A percentile compares a stretch with the other conserved stretches of the same genome.
These are phyloP conservation scores for Colletotrichum sojae DNA, from an alignment of 2,329 filamentous ascomycete species.

Conservation along the genomic window DNA sequence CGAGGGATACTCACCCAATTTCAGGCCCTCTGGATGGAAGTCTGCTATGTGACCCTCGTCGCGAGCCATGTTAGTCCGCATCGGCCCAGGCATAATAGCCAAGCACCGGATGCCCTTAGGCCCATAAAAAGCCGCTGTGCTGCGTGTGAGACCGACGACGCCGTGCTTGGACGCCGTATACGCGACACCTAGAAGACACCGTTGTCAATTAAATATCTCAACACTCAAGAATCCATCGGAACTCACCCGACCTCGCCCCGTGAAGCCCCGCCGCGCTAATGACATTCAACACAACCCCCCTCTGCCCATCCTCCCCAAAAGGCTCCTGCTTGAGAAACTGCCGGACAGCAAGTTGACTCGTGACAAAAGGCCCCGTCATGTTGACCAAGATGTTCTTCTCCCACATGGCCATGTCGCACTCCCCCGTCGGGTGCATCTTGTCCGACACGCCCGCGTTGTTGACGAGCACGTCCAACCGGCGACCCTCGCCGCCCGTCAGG, in stretches of 20 bases:
- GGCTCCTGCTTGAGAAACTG: conserved; percentile 59
- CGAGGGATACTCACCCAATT: conserved; percentile 3
- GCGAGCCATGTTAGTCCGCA: conserved; percentile 66
- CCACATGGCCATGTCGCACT: conserved; percentile 62
- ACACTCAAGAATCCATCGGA: rapidly evolving
- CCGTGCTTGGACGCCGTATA: conserved; percentile 70
- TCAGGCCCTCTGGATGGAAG: conserved; percentile 19
- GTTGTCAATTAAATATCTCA: background rate
- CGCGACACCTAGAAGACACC: conserved; percentile 53
- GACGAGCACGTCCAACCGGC: conserved; percentile 64
- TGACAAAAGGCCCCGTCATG: conserved; percentile 67
- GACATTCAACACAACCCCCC: conserved; percentile 44
- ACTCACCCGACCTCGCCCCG: conserved; percentile 22
- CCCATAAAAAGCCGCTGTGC: conserved; percentile 69
- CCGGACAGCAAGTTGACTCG: conserved; percentile 65
- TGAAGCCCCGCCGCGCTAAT: conserved; percentile 16
- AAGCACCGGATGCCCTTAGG: conserved; percentile 61
- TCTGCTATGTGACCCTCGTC: background rate
- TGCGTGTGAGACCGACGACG: conserved; percentile 67
- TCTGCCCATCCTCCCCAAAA: conserved; percentile 32
- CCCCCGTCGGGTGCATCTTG: conserved; percentile 66
- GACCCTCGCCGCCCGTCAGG: conserved; percentile 3
- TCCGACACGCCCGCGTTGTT: conserved; percentile 73
- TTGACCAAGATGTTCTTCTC: conserved; percentile 69
- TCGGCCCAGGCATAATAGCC: conserved; percentile 62